Evolutionary conservation across 768 basidiomycete genomes (phyloP), one percentile per base, ranked within the genome.

Genomic region (Mycena sanguinolenta): DNA sequence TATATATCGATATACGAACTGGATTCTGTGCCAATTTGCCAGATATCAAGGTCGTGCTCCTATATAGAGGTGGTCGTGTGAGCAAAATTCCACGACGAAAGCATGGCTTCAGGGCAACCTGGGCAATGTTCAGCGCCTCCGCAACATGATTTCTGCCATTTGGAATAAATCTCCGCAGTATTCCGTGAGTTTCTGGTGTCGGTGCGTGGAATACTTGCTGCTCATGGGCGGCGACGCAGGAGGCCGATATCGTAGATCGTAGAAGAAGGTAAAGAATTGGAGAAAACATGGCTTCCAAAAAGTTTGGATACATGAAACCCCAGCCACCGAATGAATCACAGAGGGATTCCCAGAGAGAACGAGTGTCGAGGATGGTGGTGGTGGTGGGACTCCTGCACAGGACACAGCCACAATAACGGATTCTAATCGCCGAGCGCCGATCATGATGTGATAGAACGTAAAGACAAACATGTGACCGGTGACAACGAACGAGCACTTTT

Each of bases 1-100:
- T 87, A 88, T 50, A 91, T 76, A 65, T 91, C 90, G 65, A 90
- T 81, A 70, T 87, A 79, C 10, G 84, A 80, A 12, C 60, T 74
- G 2, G 81, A 30, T 17, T 54, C 54, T 16, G 59, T 9, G 38
- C 57, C 78, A 21, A 84, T 77, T 65, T 87, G 85, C 90, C 89
- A 91, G 7, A 90, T 71, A 72, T 90, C 88, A 49, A 87, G 80
- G 61, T 82, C 76, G 62, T 85, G 75, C 25, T 79, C 75, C 89
- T 89, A 59, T 6, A 55, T 44, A 6, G 13, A 44, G 8, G 44
- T 72, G 72, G 72, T 73, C 72, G 65, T 64, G 65, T 67, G 72
- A 73, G 60, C 62, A 68, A 5, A 36, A 63, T 57, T 69, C 19
- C 2, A 17, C 28, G 1, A 61, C 17, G 23, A 13, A n/a, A 5